phyloP scores from a whole-genome alignment of 164 flowering plant genomes.

The Berberis thunbergii region DNA sequence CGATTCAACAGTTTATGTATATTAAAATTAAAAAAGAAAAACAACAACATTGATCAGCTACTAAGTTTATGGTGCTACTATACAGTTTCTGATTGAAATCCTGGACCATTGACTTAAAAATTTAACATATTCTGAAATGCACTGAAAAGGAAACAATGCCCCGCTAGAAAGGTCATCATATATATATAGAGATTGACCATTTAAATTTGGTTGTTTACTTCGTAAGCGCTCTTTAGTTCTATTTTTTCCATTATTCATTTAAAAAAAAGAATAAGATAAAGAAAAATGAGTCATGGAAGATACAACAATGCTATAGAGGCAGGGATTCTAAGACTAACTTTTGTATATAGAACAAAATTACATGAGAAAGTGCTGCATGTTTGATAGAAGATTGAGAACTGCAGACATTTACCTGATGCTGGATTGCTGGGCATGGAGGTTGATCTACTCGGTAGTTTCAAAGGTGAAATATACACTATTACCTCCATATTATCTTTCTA shows the following conservation, averaged over 20 bases:
- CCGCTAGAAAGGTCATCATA: background rate
- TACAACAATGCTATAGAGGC: constrained; percentile 1
- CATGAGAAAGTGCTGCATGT: constrained; percentile 6
- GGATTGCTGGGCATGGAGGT: background rate
- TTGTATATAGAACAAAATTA: constrained; percentile 16
- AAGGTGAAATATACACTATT: background rate
- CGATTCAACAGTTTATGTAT: no score
- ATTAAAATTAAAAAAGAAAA: no score
- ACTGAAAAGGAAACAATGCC: no score
- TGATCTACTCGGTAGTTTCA: constrained; percentile 4
- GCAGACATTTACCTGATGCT: background rate
- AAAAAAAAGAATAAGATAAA: background rate
- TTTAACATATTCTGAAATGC: no score
- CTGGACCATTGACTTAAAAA: no score
- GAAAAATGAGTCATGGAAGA: background rate
- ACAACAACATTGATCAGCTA: no score
- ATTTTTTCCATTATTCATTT: constrained; percentile 1
- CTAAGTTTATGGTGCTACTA: no score
- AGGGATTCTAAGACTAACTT: constrained; percentile 1
- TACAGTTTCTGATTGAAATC: no score
- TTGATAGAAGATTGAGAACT: constrained; percentile 1
- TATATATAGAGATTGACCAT: background rate
- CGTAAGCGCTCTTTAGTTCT: background rate
- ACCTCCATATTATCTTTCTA: constrained; percentile 33
- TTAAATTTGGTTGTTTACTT: background rate